These are phyloP conservation scores for Aciculoconidium aculeatum DNA, from an alignment of 805 yeast genomes.

Conservation along the genomic window DNA sequence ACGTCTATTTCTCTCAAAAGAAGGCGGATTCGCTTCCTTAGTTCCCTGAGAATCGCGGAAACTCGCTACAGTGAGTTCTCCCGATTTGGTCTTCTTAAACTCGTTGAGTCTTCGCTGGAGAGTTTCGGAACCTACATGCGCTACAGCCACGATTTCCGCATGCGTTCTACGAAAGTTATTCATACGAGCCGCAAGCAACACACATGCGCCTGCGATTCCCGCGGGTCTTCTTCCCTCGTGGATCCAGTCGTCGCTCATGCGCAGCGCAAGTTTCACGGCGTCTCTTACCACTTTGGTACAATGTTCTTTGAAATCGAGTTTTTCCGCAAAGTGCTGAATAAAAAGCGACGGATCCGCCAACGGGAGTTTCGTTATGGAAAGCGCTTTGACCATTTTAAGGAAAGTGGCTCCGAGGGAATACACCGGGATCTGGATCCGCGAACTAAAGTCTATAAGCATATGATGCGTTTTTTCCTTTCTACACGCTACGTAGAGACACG, in stretches of 20 bases:
- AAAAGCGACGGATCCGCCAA: conserved; percentile 91
- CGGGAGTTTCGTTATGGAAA: conserved; percentile 74
- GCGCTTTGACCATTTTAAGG: conserved; percentile 81
- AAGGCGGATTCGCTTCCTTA: conserved; percentile 71
- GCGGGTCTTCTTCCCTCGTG: conserved; percentile 97
- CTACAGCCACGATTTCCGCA: conserved; percentile 88
- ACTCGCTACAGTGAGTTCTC: conserved; percentile 61
- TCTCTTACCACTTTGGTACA: conserved; percentile 75
- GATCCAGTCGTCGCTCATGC: conserved; percentile 95
- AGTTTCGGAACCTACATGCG: conserved; percentile 93
- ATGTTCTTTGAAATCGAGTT: conserved; percentile 72
- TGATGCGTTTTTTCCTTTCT: conserved; percentile 87
- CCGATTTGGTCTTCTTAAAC: conserved; percentile 73
- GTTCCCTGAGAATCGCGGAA: conserved; percentile 52
- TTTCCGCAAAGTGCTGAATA: conserved; percentile 89
- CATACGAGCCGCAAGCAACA: conserved; percentile 92
- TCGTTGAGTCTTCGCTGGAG: conserved; percentile 86
- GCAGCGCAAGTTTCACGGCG: conserved; percentile 77
- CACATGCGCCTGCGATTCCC: conserved; percentile 96
- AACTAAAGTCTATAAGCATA: conserved; percentile 92
- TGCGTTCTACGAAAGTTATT: conserved; percentile 89
- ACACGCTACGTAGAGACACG: conserved; percentile 93
- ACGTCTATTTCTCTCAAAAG: conserved; percentile 58
- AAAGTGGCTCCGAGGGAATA: conserved; percentile 95
- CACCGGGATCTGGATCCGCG: conserved; percentile 83